Conservation (phyloP, 495 filamentous ascomycete species). For the Penicillium tannophilum region DNA sequence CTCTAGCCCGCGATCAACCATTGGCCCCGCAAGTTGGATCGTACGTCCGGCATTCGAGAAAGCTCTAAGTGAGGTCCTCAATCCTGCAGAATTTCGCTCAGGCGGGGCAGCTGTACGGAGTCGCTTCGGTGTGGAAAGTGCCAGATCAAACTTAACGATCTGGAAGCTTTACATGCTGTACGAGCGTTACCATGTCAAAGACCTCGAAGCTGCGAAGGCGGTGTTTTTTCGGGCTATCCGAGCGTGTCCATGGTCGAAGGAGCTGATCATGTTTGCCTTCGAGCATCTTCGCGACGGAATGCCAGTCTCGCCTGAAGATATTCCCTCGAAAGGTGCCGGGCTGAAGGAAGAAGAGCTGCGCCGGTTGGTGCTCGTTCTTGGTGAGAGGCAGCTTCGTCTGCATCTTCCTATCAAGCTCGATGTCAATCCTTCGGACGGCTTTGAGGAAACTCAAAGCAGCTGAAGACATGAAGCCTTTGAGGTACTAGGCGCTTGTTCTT, state of each 20-base stretch:
- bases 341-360: constrained; percentile 15
- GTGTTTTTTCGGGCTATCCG: constrained; percentile 52
- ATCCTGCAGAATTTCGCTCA: constrained; percentile 10
- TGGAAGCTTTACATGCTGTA: constrained; percentile 73
- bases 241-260: constrained; percentile 77
- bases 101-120: constrained; percentile 30
- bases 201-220: constrained; percentile 46
- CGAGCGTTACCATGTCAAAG: constrained; percentile 36
- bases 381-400: constrained; percentile 16
- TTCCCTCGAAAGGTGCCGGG: background rate
- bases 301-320: background rate
- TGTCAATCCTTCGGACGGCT: background rate
- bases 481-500: too few relatives aligned
- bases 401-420: constrained; percentile 12
- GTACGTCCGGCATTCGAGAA: constrained; percentile 70
- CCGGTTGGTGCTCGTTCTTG: constrained; percentile 9
- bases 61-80: constrained; percentile 49
- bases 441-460: background rate
- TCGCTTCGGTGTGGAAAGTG: constrained; percentile 37
- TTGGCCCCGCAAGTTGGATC: constrained; percentile 60
- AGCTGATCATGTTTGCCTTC: constrained; percentile 65
- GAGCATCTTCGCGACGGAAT: constrained; percentile 44
- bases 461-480: background rate
- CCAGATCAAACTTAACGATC: constrained; percentile 48
- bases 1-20: constrained; percentile 33